phyloP scores from a whole-genome alignment of 768 basidiomycete species.

The Holtermanniella nyarrowii region DNA sequence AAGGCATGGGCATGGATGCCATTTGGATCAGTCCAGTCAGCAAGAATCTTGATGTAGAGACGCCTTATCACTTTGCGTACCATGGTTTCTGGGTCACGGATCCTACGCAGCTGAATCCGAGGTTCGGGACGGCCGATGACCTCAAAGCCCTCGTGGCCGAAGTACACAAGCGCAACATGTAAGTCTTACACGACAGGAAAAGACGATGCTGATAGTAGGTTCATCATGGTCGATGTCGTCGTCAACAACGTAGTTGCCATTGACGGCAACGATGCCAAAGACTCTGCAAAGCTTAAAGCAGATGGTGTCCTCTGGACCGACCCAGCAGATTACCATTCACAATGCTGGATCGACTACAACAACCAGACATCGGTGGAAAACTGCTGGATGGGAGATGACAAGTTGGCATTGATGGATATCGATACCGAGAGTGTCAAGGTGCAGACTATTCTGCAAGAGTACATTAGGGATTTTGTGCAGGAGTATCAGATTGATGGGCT shows the following conservation, averaged over 20 bases:
- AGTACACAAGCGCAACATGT: constrained; percentile 66
- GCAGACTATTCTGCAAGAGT: constrained; percentile 52
- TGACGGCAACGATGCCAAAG: constrained; percentile 38
- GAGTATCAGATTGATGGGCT: constrained; percentile 75
- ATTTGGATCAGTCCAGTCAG: constrained; percentile 36
- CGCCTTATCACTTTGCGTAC: constrained; percentile 70
- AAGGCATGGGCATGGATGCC: constrained; percentile 60
- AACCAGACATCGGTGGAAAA: constrained; percentile 44
- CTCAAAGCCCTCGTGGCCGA: constrained; percentile 58
- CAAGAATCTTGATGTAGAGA: constrained; percentile 56
- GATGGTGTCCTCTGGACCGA: constrained; percentile 28
- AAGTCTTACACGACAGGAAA: neutral
- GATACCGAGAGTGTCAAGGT: constrained; percentile 65
- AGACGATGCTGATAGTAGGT: constrained; percentile 26
- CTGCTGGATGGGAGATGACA: constrained; percentile 66
- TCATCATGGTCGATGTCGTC: constrained; percentile 75
- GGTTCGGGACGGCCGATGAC: constrained; percentile 66
- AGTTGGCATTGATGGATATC: constrained; percentile 65
- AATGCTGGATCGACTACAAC: constrained; percentile 60
- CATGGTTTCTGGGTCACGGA: constrained; percentile 52
- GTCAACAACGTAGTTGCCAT: constrained; percentile 70
- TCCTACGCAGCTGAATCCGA: constrained; percentile 55
- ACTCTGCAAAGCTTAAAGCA: constrained; percentile 11
- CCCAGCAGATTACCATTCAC: constrained; percentile 58
- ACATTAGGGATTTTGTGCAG: constrained; percentile 59